Evolutionary conservation across 768 basidiomycete species (phyloP), one percentile per base, ranked within the genome.

Genomic region (Leccinum incarnatum): DNA sequence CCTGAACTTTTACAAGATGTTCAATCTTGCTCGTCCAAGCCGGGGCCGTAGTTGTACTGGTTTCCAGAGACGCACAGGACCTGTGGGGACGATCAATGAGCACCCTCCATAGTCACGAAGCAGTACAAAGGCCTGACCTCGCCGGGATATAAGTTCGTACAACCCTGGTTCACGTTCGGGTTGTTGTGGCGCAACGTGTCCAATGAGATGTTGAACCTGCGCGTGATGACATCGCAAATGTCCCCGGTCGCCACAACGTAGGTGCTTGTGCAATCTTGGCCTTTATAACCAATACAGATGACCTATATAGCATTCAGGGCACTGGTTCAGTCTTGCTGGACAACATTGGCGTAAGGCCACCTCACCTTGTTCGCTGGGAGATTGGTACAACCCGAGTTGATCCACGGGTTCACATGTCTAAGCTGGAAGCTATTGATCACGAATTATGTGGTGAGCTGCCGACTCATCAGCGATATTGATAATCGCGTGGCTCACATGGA

Each of bases 261-360:
- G n/a, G 17, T 40, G 17, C 11, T 4, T 11, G 58, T 64, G 70
- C 88, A 90, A 65, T 90, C 87, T 50, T 83, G 76, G 29, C 79
- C 81, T 0, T 63, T 63, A 36, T 78, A 63, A 21, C 83, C 86
- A 55, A 90, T 76, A 69, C 88, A 90, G 56, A 86, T 65, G 12
- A 64, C 34, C 75, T 82, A 62, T 17, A 17, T n/a, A 42, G 4
- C 40, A 42, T n/a, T 19, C 25, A 34, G 42, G 42, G 4, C 10
- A 12, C 19, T 12, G 27, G 25, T 25, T 60, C 53, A 56, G 51
- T 51, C 34, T 5, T 29, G 25, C 12, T 6, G 4, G 19, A 7
- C 21, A 17, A 47, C 21, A 21, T 14, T 5, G 19, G 25, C 11
- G 12, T 12, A 1, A 10, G 40, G 27, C 19, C 14, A 29, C 17